A percentile compares a stretch with the other conserved stretches of the same genome.
These are phyloP conservation scores for Karstenula rhodostoma DNA, from an alignment of 2,329 filamentous ascomycete genomes.

Conservation along the genomic window DNA sequence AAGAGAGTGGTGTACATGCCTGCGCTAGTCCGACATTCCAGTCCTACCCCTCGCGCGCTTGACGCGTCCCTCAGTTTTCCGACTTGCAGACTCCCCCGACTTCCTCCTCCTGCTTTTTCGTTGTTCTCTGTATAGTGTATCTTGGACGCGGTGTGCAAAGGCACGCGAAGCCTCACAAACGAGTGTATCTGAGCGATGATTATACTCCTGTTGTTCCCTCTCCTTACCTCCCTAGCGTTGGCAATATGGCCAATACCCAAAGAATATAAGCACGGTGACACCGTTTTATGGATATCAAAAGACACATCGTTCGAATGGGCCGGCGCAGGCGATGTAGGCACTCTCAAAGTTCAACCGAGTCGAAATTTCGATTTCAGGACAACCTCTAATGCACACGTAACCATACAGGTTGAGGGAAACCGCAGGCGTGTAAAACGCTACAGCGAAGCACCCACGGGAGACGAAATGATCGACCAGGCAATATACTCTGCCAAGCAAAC, in stretches of 20 bases:
- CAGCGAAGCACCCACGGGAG: conserved; percentile 52
- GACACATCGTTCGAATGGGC: conserved; percentile 48
- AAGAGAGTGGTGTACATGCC: neutral
- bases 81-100: neutral
- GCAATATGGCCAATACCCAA: conserved; percentile 56
- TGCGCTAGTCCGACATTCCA: conserved; percentile 9
- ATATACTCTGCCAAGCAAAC: conserved; percentile 65
- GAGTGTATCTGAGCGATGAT: conserved; percentile 38
- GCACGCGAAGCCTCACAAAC: no score
- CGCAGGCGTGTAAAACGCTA: conserved; percentile 21
- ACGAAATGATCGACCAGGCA: conserved; percentile 57
- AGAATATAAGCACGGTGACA: conserved; percentile 48
- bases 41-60: neutral
- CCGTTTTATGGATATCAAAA: conserved; percentile 50
- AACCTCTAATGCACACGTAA: conserved; percentile 28
- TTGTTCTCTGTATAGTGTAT: neutral
- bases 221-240: conserved; percentile 33
- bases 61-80: neutral
- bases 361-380: conserved; percentile 23
- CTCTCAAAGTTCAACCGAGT: conserved; percentile 25
- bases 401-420: conserved; percentile 23
- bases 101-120: neutral
- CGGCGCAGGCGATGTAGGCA: conserved; percentile 43
- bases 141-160: no score
- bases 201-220: conserved; percentile 20